Base-by-base conservation (phyloP, 176 grass and related monocot genomes). In the Pharus latifolius region DNA sequence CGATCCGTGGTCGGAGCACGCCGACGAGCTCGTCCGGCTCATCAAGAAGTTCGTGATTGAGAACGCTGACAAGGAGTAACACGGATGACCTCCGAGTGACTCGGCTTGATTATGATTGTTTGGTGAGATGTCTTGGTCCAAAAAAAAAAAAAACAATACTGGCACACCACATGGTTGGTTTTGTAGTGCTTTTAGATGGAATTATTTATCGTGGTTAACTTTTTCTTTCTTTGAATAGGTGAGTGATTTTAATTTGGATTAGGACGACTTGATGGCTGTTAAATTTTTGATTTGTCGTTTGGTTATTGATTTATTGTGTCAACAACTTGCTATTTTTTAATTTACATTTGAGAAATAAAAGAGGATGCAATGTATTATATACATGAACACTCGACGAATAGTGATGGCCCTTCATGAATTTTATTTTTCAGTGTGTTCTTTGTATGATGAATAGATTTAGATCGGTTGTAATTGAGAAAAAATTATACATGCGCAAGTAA, bases 1-100 rank as follows among this genome's bases (percentile, higher is more conserved):
- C 1, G 45, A 64, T 3, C 75, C 74, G 0, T 83, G 85, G 79
- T 75, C 85, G 19, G 75, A 75, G 53, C 41, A 19, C 65, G 83
- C 49, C 72, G 81, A 65, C 34, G 46, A 65, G 73, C 14, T 89
- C 18, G 56, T 83, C 40, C 35, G 37, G 1, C 38, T 77, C 57
- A 35, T 83, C 38, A 59, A 37, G 11, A 41, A 26, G 22, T 77
- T 83, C 49, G 56, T 77, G 35, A 72, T 82, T 26, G 55, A 75
- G 0, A 44, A 69, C 64, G n/a, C n/a, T n/a, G n/a, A n/a, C n/a
- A n/a, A n/a, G n/a, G n/a, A n/a, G n/a, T n/a, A n/a, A n/a, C n/a
- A n/a, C n/a, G n/a, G n/a, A 82, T 82, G 72, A 55, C 75, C 71
- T 29, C 22, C 27, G 71, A 72, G 52, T 72, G 57, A 25, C 22